phyloP scores from a whole-genome alignment of 768 basidiomycete species.

The Panellus pusillus region DNA sequence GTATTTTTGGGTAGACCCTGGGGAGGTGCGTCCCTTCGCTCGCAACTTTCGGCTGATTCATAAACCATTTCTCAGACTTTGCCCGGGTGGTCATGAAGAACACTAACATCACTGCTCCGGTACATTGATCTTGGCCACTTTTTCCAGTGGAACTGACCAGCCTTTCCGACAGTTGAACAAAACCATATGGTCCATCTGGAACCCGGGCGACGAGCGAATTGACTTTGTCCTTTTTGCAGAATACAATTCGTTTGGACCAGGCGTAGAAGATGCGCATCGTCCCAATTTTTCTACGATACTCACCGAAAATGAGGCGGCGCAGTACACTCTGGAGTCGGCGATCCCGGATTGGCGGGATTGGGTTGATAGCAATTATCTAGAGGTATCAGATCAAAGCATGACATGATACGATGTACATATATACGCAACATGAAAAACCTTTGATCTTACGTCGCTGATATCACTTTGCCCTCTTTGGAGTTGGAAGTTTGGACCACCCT shows the following conservation, averaged over 20 bases:
- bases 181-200: slow-evolving; percentile 31
- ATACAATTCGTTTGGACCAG: slow-evolving; percentile 24
- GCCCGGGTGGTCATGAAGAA: slow-evolving; percentile 28
- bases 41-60: background rate
- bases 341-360: slow-evolving; percentile 22
- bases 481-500: too few species aligned
- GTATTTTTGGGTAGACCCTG: slow-evolving; percentile 31
- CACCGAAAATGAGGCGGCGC: slow-evolving; percentile 11
- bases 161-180: slow-evolving; percentile 17
- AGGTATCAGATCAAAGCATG: too few species aligned
- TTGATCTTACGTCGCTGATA: too few species aligned
- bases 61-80: background rate
- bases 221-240: slow-evolving; percentile 29
- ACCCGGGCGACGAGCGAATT: slow-evolving; percentile 23
- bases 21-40: slow-evolving; percentile 24
- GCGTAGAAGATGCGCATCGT: slow-evolving; percentile 12
- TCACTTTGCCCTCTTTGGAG: too few species aligned
- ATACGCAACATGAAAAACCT: too few species aligned
- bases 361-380: slow-evolving; percentile 23
- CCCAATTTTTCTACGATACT: slow-evolving; percentile 25
- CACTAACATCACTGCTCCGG: slow-evolving; percentile 22
- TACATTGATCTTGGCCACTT: background rate
- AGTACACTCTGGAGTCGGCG: slow-evolving; percentile 17
- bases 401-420: too few species aligned
- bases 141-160: background rate